Evolutionary conservation across 179 eudicot genomes (phyloP).

Genomic region (Silene vulgaris): DNA sequence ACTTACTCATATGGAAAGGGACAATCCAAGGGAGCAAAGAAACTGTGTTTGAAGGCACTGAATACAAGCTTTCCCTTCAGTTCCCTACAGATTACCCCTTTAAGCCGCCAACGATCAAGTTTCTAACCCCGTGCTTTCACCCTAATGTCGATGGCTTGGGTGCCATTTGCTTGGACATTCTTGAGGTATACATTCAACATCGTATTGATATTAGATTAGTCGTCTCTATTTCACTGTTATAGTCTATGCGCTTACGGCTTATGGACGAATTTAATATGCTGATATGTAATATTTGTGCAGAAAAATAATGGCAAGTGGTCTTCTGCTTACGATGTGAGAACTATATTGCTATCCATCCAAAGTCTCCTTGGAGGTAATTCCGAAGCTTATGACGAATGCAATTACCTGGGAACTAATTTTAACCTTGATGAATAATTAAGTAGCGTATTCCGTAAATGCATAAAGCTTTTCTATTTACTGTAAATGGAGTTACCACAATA

Average conservation of each 20-base stretch:
- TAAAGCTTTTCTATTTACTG: neutral
- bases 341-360: constrained; percentile 81
- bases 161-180: constrained; percentile 85
- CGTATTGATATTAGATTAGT: neutral
- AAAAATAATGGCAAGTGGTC: constrained; percentile 66
- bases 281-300: constrained; percentile 29
- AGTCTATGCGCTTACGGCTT: no score
- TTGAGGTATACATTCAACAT: constrained; percentile 48
- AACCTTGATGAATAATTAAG: neutral
- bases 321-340: constrained; percentile 94
- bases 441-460: no score
- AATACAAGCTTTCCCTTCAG: constrained; percentile 62
- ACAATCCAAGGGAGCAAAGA: constrained; percentile 90
- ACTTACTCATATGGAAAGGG: constrained; percentile 89
- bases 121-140: constrained; percentile 80
- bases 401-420: neutral
- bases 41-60: constrained; percentile 95
- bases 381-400: neutral
- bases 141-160: constrained; percentile 85
- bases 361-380: constrained; percentile 86
- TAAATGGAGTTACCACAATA: neutral
- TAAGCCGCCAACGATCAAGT: constrained; percentile 88
- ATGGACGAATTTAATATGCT: neutral
- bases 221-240: neutral
- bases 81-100: constrained; percentile 88